Conservation (phyloP, 768 basidiomycete genomes). For the Boletus bicolor region DNA sequence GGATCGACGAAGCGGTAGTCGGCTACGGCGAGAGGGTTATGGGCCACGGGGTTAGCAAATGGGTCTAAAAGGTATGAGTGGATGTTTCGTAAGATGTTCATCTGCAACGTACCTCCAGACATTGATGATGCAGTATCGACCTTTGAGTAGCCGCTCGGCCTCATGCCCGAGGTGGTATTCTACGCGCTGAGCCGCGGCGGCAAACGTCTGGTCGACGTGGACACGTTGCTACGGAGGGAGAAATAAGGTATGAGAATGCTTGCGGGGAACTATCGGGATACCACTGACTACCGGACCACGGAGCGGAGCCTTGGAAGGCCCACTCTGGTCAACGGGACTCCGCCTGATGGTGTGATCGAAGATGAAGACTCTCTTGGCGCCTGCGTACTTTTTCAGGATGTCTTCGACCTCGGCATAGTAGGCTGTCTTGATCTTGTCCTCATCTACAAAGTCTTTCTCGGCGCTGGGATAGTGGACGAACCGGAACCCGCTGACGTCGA, state of each 20-base stretch:
- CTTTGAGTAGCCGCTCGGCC: slow-evolving; percentile 39
- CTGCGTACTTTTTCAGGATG: slow-evolving; percentile 38
- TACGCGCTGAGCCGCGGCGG: slow-evolving; percentile 37
- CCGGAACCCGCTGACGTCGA: slow-evolving; percentile 47
- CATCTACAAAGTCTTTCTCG: slow-evolving; percentile 40
- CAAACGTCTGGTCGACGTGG: slow-evolving; percentile 46
- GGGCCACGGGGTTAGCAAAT: slow-evolving; percentile 37
- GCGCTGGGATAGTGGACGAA: slow-evolving; percentile 32
- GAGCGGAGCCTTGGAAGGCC: neutral
- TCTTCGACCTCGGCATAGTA: slow-evolving; percentile 45
- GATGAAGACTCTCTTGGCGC: slow-evolving; percentile 39
- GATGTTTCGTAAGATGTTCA: neutral
- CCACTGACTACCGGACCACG: slow-evolving; percentile 36
- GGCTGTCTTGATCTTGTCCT: slow-evolving; percentile 33
- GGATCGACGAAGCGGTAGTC: slow-evolving; percentile 40
- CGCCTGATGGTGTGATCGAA: slow-evolving; percentile 46
- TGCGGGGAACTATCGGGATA: neutral
- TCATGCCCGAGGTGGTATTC: slow-evolving; percentile 38
- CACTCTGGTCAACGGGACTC: slow-evolving; percentile 6
- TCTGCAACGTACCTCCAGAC: slow-evolving; percentile 37
- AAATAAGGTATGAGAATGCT: neutral
- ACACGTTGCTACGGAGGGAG: slow-evolving; percentile 31
- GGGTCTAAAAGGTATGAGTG: slow-evolving; percentile 23
- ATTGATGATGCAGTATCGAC: slow-evolving; percentile 44
- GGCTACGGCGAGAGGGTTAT: slow-evolving; percentile 40